A percentile compares a stretch with the other conserved stretches of the same genome.
phyloP scores from a whole-genome alignment of 2,329 filamentous ascomycete species.

The Elsinoe arachidis region DNA sequence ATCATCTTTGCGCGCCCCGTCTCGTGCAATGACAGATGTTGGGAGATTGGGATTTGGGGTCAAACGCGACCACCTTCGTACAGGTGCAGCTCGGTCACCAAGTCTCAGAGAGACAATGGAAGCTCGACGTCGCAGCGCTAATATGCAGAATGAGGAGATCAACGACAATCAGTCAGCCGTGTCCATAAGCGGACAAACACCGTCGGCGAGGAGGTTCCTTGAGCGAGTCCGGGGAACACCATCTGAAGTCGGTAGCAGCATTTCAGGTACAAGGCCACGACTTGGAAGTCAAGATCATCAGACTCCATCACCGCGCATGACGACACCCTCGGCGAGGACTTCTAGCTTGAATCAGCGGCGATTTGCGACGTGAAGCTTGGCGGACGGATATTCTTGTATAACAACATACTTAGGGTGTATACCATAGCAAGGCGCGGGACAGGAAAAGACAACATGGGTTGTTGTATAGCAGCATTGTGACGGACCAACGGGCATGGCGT shows the following conservation, averaged over 20 bases:
- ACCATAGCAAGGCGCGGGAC: neutral
- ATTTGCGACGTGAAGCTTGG: slow-evolving; percentile 1
- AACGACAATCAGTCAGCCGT: slow-evolving; percentile 1
- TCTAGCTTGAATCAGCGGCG: neutral
- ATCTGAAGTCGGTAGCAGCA: slow-evolving; percentile 8
- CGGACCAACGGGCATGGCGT: neutral
- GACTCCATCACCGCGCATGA: neutral
- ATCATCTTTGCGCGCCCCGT: slow-evolving; percentile 36
- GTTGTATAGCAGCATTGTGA: neutral
- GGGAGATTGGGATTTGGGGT: slow-evolving; percentile 16
- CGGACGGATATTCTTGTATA: neutral
- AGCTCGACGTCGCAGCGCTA: slow-evolving; percentile 17
- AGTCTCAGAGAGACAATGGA: slow-evolving; percentile 19
- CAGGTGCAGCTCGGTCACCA: slow-evolving; percentile 15
- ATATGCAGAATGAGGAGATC: slow-evolving; percentile 6
- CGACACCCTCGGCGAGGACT: neutral
- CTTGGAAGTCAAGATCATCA: slow-evolving; percentile 8
- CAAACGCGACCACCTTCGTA: slow-evolving; percentile 22
- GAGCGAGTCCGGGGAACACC: slow-evolving; percentile 5
- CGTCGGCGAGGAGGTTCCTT: slow-evolving; percentile 7
- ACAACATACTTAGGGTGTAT: neutral
- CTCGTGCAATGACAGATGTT: slow-evolving; percentile 41
- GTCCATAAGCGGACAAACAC: slow-evolving; percentile 2
- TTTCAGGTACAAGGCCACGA: neutral
- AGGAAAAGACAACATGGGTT: neutral